These are phyloP conservation scores for Exophiala calicioides DNA, from an alignment of 2,329 filamentous ascomycete species.

Conservation along the genomic window DNA sequence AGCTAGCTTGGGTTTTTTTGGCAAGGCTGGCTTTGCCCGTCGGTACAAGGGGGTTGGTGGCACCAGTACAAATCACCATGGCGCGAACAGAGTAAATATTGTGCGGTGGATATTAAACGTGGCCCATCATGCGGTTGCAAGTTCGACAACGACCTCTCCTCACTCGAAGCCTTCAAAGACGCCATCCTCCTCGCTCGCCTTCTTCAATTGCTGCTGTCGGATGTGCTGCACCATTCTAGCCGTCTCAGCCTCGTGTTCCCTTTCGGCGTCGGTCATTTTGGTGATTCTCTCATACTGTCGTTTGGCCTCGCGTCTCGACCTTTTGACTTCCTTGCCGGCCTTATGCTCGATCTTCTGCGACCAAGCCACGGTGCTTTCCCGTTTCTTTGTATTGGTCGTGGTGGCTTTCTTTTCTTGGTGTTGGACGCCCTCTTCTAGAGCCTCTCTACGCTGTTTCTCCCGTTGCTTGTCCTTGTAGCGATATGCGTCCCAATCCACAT, in stretches of 20 bases:
- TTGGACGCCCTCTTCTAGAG: conserved; percentile 47
- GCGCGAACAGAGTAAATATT: no score
- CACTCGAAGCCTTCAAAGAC: conserved; percentile 37
- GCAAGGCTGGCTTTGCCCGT: no score
- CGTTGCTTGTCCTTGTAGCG: conserved; percentile 71
- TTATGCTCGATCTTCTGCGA: conserved; percentile 69
- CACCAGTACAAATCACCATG: no score
- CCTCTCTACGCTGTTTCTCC: conserved; percentile 64
- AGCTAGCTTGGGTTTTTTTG: no score
- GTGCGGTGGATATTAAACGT: background rate
- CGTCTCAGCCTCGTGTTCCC: conserved; percentile 62
- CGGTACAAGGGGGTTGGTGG: no score
- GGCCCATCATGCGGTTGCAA: no score
- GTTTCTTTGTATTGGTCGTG: conserved; percentile 44
- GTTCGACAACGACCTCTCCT: conserved; percentile 4
- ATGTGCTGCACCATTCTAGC: conserved; percentile 66
- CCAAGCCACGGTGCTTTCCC: conserved; percentile 67
- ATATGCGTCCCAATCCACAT: conserved; percentile 67
- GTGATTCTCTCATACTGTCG: conserved; percentile 64
- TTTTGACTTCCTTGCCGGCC: conserved; percentile 61
- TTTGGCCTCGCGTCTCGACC: conserved; percentile 65
- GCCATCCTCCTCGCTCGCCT: conserved; percentile 42
- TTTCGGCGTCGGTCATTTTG: conserved; percentile 71
- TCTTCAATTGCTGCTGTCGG: conserved; percentile 57
- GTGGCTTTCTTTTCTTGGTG: conserved; percentile 20